Conservation (phyloP, 306 rosid species). For the Nissolia schottii region DNA sequence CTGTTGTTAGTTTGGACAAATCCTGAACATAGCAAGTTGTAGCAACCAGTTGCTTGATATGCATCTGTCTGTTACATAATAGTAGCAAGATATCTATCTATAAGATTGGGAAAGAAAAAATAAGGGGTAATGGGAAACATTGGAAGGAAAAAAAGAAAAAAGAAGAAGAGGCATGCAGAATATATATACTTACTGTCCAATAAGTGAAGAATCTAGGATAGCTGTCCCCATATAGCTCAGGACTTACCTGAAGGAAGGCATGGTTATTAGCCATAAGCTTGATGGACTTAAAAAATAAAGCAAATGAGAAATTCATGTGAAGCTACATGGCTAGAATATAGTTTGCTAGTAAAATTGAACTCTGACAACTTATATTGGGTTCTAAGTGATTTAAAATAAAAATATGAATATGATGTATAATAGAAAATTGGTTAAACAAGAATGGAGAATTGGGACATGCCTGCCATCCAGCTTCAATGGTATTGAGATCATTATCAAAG, state of each 20-base stretch:
- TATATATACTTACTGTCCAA: constrained; percentile 96
- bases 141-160: not conserved
- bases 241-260: constrained; percentile 68
- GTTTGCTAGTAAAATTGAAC: too few species aligned
- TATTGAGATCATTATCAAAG: constrained; percentile 81
- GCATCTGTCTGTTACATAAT: constrained; percentile 73
- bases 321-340: too few species aligned
- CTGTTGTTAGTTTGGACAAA: constrained; percentile 93
- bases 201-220: constrained; percentile 95
- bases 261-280: not conserved
- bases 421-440: not conserved
- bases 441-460: constrained; percentile 34
- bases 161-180: not conserved
- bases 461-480: constrained; percentile 99
- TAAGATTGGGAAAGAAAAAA: not conserved
- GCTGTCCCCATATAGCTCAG: constrained; percentile 93
- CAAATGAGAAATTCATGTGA: not conserved
- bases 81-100: too few species aligned
- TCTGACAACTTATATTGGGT: too few species aligned
- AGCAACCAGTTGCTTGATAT: constrained; percentile 96
- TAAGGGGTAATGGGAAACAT: not conserved
- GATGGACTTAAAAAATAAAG: not conserved
- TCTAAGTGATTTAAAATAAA: too few species aligned
- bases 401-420: not conserved
- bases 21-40: constrained; percentile 93